These are phyloP conservation scores for Fragaria ananassa DNA, from an alignment of 306 rosid species.

Conservation along the genomic window DNA sequence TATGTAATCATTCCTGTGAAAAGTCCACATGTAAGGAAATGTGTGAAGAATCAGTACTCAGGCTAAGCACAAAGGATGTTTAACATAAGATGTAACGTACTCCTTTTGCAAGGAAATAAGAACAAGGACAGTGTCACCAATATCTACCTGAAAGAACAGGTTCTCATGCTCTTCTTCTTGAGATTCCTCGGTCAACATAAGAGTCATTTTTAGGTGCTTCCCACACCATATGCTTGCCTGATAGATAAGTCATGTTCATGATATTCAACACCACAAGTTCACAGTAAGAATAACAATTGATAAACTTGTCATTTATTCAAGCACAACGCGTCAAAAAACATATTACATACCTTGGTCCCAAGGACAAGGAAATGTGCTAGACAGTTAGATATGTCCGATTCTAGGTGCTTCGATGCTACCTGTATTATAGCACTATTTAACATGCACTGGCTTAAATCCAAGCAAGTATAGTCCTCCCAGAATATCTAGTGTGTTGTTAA, in stretches of 20 bases:
- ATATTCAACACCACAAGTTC: constrained; percentile 4
- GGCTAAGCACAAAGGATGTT: neutral
- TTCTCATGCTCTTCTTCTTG: constrained; percentile 73
- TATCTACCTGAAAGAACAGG: constrained; percentile 69
- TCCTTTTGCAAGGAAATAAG: neutral
- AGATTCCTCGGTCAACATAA: constrained; percentile 74
- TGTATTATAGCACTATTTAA: constrained; percentile 59
- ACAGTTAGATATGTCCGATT: constrained; percentile 41
- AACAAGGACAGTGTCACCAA: constrained; percentile 15
- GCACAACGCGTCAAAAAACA: constrained; percentile 1
- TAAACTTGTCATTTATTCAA: neutral
- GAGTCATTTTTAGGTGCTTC: constrained; percentile 84
- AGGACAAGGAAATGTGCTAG: constrained; percentile 55
- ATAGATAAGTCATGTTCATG: constrained; percentile 17
- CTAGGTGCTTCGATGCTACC: constrained; percentile 48
- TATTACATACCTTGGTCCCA: constrained; percentile 54
- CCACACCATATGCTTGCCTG: constrained; percentile 82
- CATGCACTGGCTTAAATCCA: constrained; percentile 83
- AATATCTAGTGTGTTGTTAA: constrained; percentile 64
- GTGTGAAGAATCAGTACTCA: neutral
- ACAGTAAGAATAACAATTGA: constrained; percentile 11
- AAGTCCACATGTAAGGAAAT: neutral
- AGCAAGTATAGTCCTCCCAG: constrained; percentile 92
- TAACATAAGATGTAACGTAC: neutral
- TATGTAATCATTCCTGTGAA: neutral